Base-by-base conservation (phyloP, 2,329 filamentous ascomycete genomes). In the Ramularia endophylla region DNA sequence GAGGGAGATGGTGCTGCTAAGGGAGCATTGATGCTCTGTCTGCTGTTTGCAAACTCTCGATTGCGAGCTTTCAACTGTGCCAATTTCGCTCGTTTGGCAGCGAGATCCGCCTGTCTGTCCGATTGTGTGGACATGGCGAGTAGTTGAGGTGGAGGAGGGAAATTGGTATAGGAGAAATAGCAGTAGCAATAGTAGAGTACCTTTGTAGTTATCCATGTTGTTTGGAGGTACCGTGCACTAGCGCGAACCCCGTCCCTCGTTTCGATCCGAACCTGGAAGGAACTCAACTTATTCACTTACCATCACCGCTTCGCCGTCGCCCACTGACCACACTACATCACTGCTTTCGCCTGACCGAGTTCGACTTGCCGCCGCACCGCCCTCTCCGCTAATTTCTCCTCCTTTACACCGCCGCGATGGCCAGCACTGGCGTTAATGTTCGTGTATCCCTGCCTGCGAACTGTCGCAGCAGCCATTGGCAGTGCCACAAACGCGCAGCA, bases 71-170 rank as follows among this genome's bases (percentile, higher is more conserved):
- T 95, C 52, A 98, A 77, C 75, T 97, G 92, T 36, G 87, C 89
- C 58, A 98, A 87, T 74, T 92, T 95, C 50, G 89, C 90, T 73
- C 87, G 90, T 72, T 98, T 98, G 55, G 88, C 89, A 57, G 92
- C 73, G 55, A 98, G 95, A 73, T 98, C 92, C 73, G 95, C 88
- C 72, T 87, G 85, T 58, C 89, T 84, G 74, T 89, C 72, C 64
- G 80, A 83, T 15, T 59, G 45, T 20, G 60, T 58, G 20, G 60
- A 61, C 57, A 61, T 61, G 15, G 22, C 22, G 22, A 11, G 22
- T 25, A 11, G 22, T 32, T 36, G 5, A 11, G 11, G 22, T 25
- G 22, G 22, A 25, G 22, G 22, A 25, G 6, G 6, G 22, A n/a
- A n/a, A n/a, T n/a, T n/a, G n/a, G n/a, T n/a, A n/a, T n/a, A n/a